phyloP scores from a whole-genome alignment of 257 asterid genomes.

The Solanum okadae region DNA sequence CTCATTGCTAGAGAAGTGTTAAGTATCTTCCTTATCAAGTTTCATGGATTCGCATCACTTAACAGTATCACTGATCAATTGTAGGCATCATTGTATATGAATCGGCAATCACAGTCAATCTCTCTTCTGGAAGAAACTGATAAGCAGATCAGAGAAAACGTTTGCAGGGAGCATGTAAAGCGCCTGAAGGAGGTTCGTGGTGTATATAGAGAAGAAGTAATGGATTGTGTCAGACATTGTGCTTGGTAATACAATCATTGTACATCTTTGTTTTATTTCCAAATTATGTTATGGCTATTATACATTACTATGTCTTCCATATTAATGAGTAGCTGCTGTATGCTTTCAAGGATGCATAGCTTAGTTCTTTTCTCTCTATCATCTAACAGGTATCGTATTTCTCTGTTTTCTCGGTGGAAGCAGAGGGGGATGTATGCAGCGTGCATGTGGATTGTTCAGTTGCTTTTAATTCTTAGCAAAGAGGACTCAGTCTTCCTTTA shows the following conservation, averaged over 20 bases:
- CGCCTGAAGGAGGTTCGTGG: slow-evolving; percentile 83
- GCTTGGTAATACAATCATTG: slow-evolving; percentile 51
- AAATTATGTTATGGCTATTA: not conserved
- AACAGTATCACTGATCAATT: not conserved
- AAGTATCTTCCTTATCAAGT: not conserved
- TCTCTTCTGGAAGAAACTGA: slow-evolving; percentile 85
- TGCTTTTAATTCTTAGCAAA: slow-evolving; percentile 84
- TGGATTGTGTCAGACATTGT: slow-evolving; percentile 91
- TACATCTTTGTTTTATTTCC: not conserved
- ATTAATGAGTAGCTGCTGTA: not conserved
- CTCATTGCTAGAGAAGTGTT: not conserved
- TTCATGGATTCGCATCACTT: not conserved
- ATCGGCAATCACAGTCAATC: slow-evolving; percentile 70
- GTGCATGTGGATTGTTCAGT: slow-evolving; percentile 93
- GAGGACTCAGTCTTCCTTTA: slow-evolving; percentile 59
- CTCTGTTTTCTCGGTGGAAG: slow-evolving; percentile 86
- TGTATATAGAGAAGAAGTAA: slow-evolving; percentile 71
- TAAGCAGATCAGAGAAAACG: slow-evolving; percentile 68
- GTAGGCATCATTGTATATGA: slow-evolving; percentile 79
- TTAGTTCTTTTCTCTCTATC: not conserved
- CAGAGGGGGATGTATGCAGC: slow-evolving; percentile 92
- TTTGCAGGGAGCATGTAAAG: slow-evolving; percentile 63
- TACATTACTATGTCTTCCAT: not conserved
- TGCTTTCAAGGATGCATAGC: not conserved
- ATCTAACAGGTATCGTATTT: slow-evolving; percentile 70